These are phyloP conservation scores for Lachnum nothofagi DNA, from an alignment of 2,329 filamentous ascomycete genomes.

Conservation along the genomic window DNA sequence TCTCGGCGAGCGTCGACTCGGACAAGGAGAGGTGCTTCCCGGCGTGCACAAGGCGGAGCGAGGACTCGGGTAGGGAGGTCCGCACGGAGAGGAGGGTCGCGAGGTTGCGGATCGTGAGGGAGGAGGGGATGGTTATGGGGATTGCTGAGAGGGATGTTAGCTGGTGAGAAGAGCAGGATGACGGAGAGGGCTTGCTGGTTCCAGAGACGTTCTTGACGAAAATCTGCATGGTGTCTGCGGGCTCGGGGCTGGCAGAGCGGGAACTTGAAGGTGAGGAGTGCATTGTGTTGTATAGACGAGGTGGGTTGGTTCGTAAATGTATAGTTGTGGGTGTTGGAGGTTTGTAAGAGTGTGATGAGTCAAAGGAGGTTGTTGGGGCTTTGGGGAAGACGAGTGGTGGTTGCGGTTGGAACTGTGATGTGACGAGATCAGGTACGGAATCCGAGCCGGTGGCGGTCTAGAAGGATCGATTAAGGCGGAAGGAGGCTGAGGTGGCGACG, in stretches of 20 bases:
- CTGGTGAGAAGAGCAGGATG: slow-evolving; percentile 12
- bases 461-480: slow-evolving; percentile 2
- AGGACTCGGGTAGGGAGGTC: slow-evolving; percentile 45
- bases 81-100: slow-evolving; percentile 52
- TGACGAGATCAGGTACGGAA: neutral
- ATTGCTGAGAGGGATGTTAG: slow-evolving; percentile 42
- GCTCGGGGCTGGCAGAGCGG: slow-evolving; percentile 36
- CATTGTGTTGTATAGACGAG: slow-evolving; percentile 18
- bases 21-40: slow-evolving; percentile 49
- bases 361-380: neutral
- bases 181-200: slow-evolving; percentile 44
- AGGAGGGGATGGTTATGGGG: slow-evolving; percentile 48
- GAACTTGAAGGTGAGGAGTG: slow-evolving; percentile 25
- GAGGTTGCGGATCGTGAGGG: slow-evolving; percentile 51
- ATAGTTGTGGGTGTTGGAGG: neutral
- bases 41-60: slow-evolving; percentile 53
- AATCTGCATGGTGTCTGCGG: slow-evolving; percentile 52
- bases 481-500: neutral
- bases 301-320: neutral
- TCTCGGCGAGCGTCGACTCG: slow-evolving; percentile 38
- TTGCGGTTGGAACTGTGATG: neutral
- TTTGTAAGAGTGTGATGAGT: slow-evolving; percentile 2
- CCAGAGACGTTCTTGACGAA: slow-evolving; percentile 56
- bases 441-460: neutral
- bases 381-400: neutral